These are phyloP conservation scores for Suillus subalutaceus DNA, from an alignment of 768 basidiomycete genomes.

Conservation along the genomic window DNA sequence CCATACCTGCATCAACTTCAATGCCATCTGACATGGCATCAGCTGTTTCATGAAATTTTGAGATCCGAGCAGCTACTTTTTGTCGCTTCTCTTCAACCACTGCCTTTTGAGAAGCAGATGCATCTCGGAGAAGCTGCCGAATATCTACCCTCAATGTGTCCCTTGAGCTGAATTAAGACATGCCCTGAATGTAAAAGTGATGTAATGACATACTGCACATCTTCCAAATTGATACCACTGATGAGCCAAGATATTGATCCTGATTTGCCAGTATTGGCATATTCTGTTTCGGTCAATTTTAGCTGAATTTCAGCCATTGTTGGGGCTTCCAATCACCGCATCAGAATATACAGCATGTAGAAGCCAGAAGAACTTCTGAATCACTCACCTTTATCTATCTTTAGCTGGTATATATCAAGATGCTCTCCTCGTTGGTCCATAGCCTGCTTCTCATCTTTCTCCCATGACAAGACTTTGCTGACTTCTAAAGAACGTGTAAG, in stretches of 20 bases:
- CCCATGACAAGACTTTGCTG: background rate
- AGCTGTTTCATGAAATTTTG: background rate
- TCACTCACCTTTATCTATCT: conserved; percentile 9
- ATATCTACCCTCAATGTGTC: conserved; percentile 10
- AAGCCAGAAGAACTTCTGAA: background rate
- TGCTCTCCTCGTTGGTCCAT: background rate
- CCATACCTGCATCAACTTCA: background rate
- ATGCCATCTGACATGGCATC: background rate
- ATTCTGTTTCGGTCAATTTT: background rate
- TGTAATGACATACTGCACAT: background rate
- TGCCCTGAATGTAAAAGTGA: too few relatives aligned
- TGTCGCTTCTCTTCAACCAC: background rate
- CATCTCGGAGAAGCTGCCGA: conserved; percentile 2
- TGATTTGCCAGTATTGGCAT: background rate
- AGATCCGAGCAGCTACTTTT: background rate
- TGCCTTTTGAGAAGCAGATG: conserved; percentile 2
- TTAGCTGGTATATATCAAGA: conserved; percentile 5
- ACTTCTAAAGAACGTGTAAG: conserved; percentile 1
- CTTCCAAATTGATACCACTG: conserved; percentile 8
- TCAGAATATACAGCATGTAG: too few relatives aligned
- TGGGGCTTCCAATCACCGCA: background rate
- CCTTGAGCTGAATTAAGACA: background rate
- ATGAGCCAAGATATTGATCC: conserved; percentile 11
- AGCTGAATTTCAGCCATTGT: conserved; percentile 9
- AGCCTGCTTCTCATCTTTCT: background rate